Conservation (phyloP, 2,329 filamentous ascomycete species). For the Fusarium clavum region DNA sequence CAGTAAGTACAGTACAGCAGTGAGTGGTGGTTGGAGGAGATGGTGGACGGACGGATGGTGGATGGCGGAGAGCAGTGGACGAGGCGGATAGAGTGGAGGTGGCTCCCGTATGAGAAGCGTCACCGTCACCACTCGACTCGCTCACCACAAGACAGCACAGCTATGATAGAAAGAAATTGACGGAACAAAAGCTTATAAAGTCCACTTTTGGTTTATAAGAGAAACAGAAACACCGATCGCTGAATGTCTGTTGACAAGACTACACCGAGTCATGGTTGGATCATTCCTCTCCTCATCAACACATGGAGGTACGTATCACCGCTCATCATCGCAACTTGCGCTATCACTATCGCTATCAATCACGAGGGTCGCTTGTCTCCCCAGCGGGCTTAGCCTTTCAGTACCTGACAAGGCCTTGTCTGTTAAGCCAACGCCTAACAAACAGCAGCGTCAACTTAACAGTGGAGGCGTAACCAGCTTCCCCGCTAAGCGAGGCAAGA, state of each 20-base stretch:
- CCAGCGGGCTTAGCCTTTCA: slow-evolving; percentile 15
- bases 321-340: slow-evolving; percentile 14
- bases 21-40: slow-evolving; percentile 27
- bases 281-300: slow-evolving; percentile 10
- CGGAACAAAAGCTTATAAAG: background rate
- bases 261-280: slow-evolving; percentile 33
- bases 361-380: slow-evolving; percentile 33
- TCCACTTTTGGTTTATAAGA: background rate
- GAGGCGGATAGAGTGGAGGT: slow-evolving; percentile 44
- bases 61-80: slow-evolving; percentile 42
- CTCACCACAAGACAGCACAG: slow-evolving; percentile 4
- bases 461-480: slow-evolving; percentile 36
- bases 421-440: slow-evolving; percentile 26
- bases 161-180: background rate
- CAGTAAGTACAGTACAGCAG: slow-evolving; percentile 15
- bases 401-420: slow-evolving; percentile 18
- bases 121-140: slow-evolving; percentile 45
- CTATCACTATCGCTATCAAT: slow-evolving; percentile 32
- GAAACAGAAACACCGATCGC: background rate
- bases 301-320: slow-evolving; percentile 19
- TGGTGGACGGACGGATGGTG: slow-evolving; percentile 32
- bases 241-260: slow-evolving; percentile 6
- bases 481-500: slow-evolving; percentile 28
- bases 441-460: slow-evolving; percentile 29
- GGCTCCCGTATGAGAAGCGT: slow-evolving; percentile 33